phyloP scores from a whole-genome alignment of 2,329 filamentous ascomycete genomes.

The Teratosphaeria gauchensis region DNA sequence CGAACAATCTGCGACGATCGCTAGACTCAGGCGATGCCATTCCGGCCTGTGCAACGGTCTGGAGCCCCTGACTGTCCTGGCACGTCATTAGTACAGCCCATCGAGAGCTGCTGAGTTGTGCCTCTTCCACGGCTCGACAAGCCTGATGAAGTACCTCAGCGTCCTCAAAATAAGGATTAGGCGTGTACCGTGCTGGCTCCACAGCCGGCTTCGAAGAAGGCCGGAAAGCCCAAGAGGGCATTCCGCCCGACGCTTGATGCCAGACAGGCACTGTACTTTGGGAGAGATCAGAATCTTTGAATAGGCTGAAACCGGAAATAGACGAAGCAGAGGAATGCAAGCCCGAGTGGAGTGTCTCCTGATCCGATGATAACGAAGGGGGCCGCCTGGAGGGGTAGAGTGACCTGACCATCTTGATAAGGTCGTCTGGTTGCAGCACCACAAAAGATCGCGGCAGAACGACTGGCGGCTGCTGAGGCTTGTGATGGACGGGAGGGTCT shows the following conservation, averaged over 20 bases:
- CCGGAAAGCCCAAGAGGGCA: background rate
- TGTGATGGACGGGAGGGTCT: background rate
- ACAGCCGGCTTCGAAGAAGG: background rate
- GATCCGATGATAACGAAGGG: slow-evolving; percentile 42
- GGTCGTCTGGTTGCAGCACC: slow-evolving; percentile 59
- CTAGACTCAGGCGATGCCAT: background rate
- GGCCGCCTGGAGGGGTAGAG: slow-evolving; percentile 69
- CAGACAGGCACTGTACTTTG: background rate
- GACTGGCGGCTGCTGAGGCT: background rate
- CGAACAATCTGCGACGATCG: background rate
- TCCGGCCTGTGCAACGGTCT: background rate
- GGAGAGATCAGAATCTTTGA: slow-evolving; percentile 27
- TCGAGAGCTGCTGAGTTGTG: background rate
- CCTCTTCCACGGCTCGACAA: background rate
- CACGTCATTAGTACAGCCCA: background rate
- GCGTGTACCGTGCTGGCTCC: background rate
- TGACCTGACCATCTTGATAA: slow-evolving; percentile 70
- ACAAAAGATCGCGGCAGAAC: slow-evolving; percentile 3
- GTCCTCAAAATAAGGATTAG: background rate
- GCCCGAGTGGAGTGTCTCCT: slow-evolving; percentile 39
- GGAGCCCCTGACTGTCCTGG: background rate
- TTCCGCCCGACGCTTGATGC: background rate
- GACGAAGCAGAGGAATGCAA: slow-evolving; percentile 40
- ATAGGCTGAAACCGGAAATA: slow-evolving; percentile 39
- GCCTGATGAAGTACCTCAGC: background rate